phyloP scores from a whole-genome alignment of 2,329 filamentous ascomycete genomes.

The Fusarium poae region DNA sequence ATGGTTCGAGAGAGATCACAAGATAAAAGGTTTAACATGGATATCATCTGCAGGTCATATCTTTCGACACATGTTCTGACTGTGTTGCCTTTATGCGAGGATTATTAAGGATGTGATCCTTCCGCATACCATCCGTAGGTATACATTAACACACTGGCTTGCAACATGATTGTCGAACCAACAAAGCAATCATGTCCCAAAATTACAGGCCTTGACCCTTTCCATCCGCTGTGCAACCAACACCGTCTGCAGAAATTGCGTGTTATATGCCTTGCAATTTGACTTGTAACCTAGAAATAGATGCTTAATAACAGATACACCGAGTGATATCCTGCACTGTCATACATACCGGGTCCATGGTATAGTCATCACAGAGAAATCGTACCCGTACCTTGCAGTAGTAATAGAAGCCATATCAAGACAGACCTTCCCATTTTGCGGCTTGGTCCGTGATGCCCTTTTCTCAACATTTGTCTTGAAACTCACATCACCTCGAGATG shows the following conservation, averaged over 20 bases:
- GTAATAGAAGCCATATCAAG: constrained; percentile 13
- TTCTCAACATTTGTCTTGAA: background rate
- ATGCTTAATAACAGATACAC: background rate
- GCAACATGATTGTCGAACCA: background rate
- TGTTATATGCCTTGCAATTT: background rate
- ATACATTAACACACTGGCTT: background rate
- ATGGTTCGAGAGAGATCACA: background rate
- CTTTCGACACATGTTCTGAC: background rate
- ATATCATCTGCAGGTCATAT: background rate
- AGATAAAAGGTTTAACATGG: background rate
- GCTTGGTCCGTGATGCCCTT: background rate
- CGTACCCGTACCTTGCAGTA: background rate
- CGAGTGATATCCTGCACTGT: background rate
- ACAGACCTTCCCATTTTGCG: background rate
- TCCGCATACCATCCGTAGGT: background rate
- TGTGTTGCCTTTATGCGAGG: background rate
- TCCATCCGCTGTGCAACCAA: background rate
- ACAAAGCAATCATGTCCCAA: background rate
- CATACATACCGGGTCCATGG: background rate
- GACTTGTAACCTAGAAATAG: background rate
- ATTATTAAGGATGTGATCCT: background rate
- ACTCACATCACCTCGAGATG: background rate
- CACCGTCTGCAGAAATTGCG: background rate
- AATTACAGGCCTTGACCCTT: background rate
- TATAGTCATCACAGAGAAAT: background rate